Conservation (phyloP, 768 basidiomycete genomes). For the Lactifluus volemus region DNA sequence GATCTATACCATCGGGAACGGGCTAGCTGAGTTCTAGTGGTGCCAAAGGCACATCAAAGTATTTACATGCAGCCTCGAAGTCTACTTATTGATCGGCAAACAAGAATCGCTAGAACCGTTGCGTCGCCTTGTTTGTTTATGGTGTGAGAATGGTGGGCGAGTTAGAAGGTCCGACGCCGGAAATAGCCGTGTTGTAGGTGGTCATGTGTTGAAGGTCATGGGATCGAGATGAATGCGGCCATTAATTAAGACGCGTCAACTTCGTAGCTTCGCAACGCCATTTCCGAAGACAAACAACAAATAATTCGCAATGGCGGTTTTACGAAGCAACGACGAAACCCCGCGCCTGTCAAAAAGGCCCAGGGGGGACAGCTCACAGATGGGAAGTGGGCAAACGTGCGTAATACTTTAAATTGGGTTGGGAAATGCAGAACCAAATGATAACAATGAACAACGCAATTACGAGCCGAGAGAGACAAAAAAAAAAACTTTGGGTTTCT, state of each 20-base stretch:
- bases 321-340: neutral
- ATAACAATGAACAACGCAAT: no score
- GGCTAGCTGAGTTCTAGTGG: neutral
- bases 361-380: no score
- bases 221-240: neutral
- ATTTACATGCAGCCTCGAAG: neutral
- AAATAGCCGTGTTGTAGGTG: neutral
- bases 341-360: neutral
- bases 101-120: neutral
- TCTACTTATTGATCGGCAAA: neutral
- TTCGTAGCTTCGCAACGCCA: neutral
- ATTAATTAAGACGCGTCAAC: neutral
- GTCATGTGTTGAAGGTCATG: conserved; percentile 8
- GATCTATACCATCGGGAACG: neutral
- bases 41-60: neutral
- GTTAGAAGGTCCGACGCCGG: neutral
- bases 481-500: no score
- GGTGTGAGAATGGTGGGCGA: neutral
- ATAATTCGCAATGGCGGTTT: neutral
- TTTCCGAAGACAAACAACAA: neutral
- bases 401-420: no score
- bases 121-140: neutral
- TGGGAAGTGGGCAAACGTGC: no score
- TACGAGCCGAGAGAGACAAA: no score
- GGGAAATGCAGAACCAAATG: no score